A percentile compares a stretch with the other conserved stretches of the same genome.
These are phyloP conservation scores for Penicillium arizonense DNA, from an alignment of 495 filamentous ascomycete genomes.

Conservation along the genomic window DNA sequence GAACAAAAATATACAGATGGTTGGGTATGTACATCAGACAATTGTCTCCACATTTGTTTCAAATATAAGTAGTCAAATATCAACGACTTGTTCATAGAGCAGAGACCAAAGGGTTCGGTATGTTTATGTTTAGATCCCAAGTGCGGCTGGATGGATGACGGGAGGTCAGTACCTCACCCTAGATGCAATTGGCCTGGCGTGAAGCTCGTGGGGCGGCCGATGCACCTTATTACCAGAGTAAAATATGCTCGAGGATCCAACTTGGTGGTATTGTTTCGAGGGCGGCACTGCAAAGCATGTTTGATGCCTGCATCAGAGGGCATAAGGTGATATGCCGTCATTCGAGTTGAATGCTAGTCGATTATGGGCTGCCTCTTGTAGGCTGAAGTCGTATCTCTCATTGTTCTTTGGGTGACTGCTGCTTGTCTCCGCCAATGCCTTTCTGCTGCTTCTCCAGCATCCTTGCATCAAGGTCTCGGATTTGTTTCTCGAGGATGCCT, in stretches of 20 bases:
- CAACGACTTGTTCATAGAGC: background rate
- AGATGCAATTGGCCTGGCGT: background rate
- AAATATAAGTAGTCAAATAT: background rate
- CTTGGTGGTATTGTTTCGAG: background rate
- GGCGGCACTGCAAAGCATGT: too few relatives aligned
- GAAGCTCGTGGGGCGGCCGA: background rate
- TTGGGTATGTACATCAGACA: background rate
- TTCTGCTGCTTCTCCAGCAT: constrained; percentile 39
- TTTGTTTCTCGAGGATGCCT: constrained; percentile 55
- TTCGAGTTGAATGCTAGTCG: background rate
- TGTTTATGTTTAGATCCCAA: too few relatives aligned
- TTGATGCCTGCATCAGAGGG: too few relatives aligned
- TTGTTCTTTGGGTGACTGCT: constrained; percentile 15
- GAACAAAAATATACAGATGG: background rate
- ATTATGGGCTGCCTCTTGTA: background rate
- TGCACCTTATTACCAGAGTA: background rate
- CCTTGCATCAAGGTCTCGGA: constrained; percentile 48
- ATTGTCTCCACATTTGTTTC: background rate
- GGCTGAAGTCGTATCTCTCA: background rate
- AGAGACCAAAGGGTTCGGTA: too few relatives aligned
- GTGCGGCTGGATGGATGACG: background rate
- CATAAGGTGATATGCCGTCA: background rate
- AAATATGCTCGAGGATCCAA: background rate
- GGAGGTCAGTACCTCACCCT: background rate
- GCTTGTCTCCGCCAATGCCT: constrained; percentile 20